Conservation (phyloP, 768 basidiomycete genomes). For the Kwoniella dendrophila region DNA sequence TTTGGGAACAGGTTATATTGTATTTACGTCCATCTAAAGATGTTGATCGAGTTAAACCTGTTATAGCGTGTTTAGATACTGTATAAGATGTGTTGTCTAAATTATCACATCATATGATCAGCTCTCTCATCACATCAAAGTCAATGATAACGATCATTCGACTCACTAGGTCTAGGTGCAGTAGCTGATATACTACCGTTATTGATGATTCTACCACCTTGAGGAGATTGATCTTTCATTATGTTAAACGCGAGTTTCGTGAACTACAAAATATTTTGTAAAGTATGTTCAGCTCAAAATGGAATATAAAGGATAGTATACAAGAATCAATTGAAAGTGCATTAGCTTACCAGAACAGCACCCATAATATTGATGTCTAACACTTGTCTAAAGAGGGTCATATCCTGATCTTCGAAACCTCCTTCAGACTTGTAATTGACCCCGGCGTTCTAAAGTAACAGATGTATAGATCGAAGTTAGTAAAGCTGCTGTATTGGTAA, state of each 20-base stretch:
- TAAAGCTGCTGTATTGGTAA: not conserved
- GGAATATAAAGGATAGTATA: not conserved
- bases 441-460: conserved; percentile 71
- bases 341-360: conserved; percentile 62
- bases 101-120: not conserved
- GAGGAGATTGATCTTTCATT: conserved; percentile 73
- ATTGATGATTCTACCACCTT: conserved; percentile 81
- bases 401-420: conserved; percentile 65
- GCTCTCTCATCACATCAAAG: not conserved
- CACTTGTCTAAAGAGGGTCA: conserved; percentile 58
- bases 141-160: not conserved
- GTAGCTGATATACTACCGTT: conserved; percentile 63
- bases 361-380: conserved; percentile 73
- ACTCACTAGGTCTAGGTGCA: conserved; percentile 54
- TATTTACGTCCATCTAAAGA: conserved; percentile 74
- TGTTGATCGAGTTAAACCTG: conserved; percentile 73
- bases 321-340: too few relatives aligned
- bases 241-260: conserved; percentile 71
- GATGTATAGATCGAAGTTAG: not conserved
- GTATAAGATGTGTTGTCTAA: conserved; percentile 65
- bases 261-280: conserved; percentile 56
- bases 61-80: conserved; percentile 76
- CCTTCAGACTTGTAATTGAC: conserved; percentile 59
- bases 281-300: not conserved
- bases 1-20: conserved; percentile 75